Conservation (phyloP, 306 rosid genomes). For the Prunus armeniaca region DNA sequence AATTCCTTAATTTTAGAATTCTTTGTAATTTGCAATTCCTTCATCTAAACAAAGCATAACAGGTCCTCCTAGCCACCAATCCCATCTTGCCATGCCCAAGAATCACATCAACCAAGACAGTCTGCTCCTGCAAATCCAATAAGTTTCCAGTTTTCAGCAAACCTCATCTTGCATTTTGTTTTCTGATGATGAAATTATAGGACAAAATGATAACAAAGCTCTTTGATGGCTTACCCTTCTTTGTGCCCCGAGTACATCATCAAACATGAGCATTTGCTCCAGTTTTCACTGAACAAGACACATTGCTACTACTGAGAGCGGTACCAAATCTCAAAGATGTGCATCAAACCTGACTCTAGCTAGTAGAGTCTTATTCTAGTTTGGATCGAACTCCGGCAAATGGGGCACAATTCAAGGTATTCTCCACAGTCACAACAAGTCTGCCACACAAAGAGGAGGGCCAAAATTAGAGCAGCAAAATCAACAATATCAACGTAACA, state of each 20-base stretch:
- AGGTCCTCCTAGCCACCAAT: neutral
- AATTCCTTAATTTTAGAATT: too few relatives aligned
- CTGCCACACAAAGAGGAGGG: conserved; percentile 30
- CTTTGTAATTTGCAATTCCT: too few relatives aligned
- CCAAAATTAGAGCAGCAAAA: conserved; percentile 1
- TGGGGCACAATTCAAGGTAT: conserved; percentile 64
- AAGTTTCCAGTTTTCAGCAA: neutral
- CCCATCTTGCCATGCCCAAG: neutral
- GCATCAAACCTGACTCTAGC: neutral
- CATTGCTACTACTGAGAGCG: neutral
- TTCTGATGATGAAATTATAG: neutral
- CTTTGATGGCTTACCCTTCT: neutral
- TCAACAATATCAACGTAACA: too few relatives aligned
- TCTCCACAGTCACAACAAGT: conserved; percentile 84
- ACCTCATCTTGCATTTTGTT: neutral
- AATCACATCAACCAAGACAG: neutral
- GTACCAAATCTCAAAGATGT: neutral
- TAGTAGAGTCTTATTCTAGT: conserved; percentile 75
- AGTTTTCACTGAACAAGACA: neutral
- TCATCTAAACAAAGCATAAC: neutral
- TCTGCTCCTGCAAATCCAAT: conserved; percentile 16
- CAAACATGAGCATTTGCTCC: neutral
- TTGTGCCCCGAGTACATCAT: neutral
- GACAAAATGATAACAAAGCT: neutral
- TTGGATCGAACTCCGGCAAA: conserved; percentile 61